These are phyloP conservation scores for Pseudozyma sp. DNA, from an alignment of 1,284 basidiomycete species.

Conservation along the genomic window DNA sequence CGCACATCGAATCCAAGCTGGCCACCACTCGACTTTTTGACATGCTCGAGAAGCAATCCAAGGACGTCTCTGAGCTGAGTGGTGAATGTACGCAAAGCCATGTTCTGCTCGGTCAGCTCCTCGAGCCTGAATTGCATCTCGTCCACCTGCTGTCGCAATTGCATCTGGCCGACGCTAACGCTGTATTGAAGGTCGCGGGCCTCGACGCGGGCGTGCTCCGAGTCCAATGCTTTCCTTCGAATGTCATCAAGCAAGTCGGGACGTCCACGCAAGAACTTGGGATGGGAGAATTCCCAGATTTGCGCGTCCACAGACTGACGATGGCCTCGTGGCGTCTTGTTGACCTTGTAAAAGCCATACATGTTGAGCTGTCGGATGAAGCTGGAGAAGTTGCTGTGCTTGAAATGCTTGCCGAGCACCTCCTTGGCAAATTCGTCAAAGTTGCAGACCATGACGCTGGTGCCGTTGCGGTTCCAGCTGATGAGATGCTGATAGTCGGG, in stretches of 20 bases:
- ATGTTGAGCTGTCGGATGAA: conserved; percentile 91
- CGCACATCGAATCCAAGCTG: conserved; percentile 52
- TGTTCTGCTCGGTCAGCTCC: conserved; percentile 56
- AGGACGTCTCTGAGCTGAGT: conserved; percentile 51
- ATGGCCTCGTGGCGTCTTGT: conserved; percentile 83
- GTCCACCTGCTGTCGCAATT: conserved; percentile 59
- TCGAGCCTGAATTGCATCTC: conserved; percentile 61
- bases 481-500: conserved; percentile 61
- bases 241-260: conserved; percentile 85
- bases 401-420: conserved; percentile 69
- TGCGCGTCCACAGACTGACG: conserved; percentile 79
- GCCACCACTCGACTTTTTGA: conserved; percentile 57
- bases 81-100: conserved; percentile 48
- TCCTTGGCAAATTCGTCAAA: conserved; percentile 67
- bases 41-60: conserved; percentile 49
- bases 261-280: conserved; percentile 83
- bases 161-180: conserved; percentile 60
- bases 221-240: conserved; percentile 78
- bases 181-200: conserved; percentile 61
- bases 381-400: conserved; percentile 79
- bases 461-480: conserved; percentile 59
- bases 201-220: conserved; percentile 59
- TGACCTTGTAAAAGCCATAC: conserved; percentile 71
- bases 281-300: conserved; percentile 89
- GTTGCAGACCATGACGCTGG: conserved; percentile 63